These are phyloP conservation scores for Colletotrichum tropicicola DNA, from an alignment of 2,329 filamentous ascomycete species.

Conservation along the genomic window DNA sequence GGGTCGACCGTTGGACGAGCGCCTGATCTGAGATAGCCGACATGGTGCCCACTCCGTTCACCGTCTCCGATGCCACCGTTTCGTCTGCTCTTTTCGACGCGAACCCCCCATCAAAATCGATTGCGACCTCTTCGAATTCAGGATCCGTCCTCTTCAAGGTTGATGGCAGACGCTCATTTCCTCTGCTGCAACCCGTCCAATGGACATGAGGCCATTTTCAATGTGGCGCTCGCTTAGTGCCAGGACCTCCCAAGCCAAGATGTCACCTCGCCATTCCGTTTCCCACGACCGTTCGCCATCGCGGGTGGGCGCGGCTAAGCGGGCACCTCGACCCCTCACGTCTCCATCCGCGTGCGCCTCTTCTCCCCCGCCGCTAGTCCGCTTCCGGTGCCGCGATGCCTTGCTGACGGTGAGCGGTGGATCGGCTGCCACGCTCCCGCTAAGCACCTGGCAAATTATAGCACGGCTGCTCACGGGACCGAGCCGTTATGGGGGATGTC, in stretches of 20 bases:
- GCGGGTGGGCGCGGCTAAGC: slow-evolving; percentile 29
- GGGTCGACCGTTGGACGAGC: background rate
- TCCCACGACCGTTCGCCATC: background rate
- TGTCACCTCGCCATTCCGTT: slow-evolving; percentile 16
- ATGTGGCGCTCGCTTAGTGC: slow-evolving; percentile 14
- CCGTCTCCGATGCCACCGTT: background rate
- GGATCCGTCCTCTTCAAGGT: no score
- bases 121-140: no score
- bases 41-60: slow-evolving; percentile 5
- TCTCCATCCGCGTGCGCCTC: slow-evolving; percentile 15
- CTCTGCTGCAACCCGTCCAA: slow-evolving; percentile 11
- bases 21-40: slow-evolving; percentile 13
- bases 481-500: background rate
- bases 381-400: slow-evolving; percentile 5
- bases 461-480: slow-evolving; percentile 19
- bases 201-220: background rate
- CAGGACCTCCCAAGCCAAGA: background rate
- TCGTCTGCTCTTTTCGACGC: no score
- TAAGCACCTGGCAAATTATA: slow-evolving; percentile 14
- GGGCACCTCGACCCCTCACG: slow-evolving; percentile 4
- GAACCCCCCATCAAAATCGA: no score
- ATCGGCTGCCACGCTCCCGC: slow-evolving; percentile 20
- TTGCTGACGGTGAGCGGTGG: slow-evolving; percentile 9
- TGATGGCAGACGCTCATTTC: slow-evolving; percentile 23
- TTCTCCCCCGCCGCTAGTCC: slow-evolving; percentile 10